These are phyloP conservation scores for Poa annua DNA, from an alignment of 176 grass and related monocot species.

Conservation along the genomic window DNA sequence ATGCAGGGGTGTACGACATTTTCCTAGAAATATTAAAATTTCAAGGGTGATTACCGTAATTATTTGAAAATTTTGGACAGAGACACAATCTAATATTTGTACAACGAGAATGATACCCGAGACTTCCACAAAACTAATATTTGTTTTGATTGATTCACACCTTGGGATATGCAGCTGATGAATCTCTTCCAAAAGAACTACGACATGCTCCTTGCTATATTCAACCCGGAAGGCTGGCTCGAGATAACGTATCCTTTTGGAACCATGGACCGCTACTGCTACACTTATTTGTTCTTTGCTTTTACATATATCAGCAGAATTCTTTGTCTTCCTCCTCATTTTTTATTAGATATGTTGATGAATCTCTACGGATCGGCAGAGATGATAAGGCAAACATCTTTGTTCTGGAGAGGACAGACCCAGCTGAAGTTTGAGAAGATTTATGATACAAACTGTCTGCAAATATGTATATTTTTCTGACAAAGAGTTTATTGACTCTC, in stretches of 20 bases:
- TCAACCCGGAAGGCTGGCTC: constrained; percentile 94
- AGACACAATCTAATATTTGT: too few species aligned
- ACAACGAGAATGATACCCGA: neutral
- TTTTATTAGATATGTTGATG: constrained; percentile 74
- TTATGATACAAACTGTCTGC: neutral
- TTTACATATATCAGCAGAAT: neutral
- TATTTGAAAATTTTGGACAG: neutral
- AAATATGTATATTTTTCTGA: constrained; percentile 16
- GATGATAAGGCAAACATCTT: constrained; percentile 95
- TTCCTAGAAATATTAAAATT: neutral
- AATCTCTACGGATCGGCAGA: constrained; percentile 75
- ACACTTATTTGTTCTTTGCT: neutral
- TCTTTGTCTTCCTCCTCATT: constrained; percentile 24
- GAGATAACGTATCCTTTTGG: constrained; percentile 96
- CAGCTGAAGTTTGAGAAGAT: constrained; percentile 41
- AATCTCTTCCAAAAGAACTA: constrained; percentile 89
- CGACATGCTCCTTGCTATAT: constrained; percentile 78
- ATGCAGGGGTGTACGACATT: neutral
- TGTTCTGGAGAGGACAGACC: constrained; percentile 72
- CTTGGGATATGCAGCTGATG: constrained; percentile 62
- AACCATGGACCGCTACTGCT: neutral
- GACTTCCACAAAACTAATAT: neutral
- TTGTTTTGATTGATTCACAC: neutral
- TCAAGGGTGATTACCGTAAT: neutral
- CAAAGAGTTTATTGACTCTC: neutral